A percentile compares a stretch with the other conserved stretches of the same genome.
These are phyloP conservation scores for Solanum boliviense DNA, from an alignment of 257 asterid genomes.

Conservation along the genomic window DNA sequence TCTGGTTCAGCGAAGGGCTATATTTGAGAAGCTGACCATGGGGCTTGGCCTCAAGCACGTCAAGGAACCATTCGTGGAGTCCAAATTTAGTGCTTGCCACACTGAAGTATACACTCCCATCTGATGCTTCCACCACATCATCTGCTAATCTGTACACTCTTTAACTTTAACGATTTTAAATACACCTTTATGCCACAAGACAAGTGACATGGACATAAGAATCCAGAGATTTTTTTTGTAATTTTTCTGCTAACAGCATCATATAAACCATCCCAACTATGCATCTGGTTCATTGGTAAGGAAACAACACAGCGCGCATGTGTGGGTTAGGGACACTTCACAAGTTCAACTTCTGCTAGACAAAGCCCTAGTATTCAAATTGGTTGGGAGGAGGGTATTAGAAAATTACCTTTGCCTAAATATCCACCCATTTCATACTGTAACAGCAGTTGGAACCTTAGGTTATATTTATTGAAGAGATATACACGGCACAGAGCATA, in stretches of 20 bases:
- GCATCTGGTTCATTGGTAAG: neutral
- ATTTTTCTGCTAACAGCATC: neutral
- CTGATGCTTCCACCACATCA: conserved; percentile 50
- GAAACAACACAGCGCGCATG: neutral
- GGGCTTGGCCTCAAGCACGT: conserved; percentile 41
- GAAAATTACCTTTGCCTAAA: neutral
- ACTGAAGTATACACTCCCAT: conserved; percentile 56
- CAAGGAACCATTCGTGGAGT: conserved; percentile 35
- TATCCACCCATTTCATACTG: neutral
- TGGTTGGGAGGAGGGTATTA: neutral
- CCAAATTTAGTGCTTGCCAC: conserved; percentile 41
- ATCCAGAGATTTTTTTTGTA: neutral
- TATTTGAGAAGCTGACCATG: conserved; percentile 50
- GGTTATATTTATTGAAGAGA: neutral
- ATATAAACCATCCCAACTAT: neutral
- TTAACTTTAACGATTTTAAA: neutral
- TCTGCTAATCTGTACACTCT: conserved; percentile 38
- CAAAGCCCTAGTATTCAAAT: neutral
- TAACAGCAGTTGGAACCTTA: neutral
- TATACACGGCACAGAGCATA: neutral
- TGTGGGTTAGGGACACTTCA: neutral
- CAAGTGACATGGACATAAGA: neutral
- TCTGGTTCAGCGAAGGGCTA: conserved; percentile 22
- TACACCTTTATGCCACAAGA: neutral
- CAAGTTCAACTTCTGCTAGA: neutral